Evolutionary conservation across 192 early-diverging fungal genomes (phyloP).

Genomic region (Powellomyces hirtus): DNA sequence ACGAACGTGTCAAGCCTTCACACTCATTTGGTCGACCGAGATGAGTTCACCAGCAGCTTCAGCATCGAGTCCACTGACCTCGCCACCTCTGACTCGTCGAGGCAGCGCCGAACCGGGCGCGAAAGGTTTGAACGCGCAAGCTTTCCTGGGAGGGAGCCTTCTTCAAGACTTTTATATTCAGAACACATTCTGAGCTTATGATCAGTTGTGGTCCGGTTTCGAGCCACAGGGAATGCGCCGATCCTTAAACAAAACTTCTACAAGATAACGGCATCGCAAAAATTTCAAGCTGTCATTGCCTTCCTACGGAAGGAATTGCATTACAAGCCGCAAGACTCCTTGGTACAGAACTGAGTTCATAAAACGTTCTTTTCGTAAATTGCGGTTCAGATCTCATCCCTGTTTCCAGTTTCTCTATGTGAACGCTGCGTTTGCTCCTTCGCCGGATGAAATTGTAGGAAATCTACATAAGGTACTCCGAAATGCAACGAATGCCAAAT

Average conservation of each 20-base stretch:
- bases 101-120: no score
- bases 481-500: neutral
- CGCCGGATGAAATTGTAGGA: constrained; percentile 84
- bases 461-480: constrained; percentile 71
- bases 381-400: neutral
- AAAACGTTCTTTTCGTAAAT: neutral
- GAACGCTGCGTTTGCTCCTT: constrained; percentile 90
- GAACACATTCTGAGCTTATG: no score
- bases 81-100: no score
- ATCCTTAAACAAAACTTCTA: constrained; percentile 85
- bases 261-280: constrained; percentile 79
- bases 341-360: no score
- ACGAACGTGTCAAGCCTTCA: no score
- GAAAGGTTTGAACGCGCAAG: no score
- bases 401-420: constrained; percentile 79
- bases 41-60: no score
- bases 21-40: no score
- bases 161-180: no score
- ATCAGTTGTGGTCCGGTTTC: constrained; percentile 83
- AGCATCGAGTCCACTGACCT: no score
- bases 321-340: constrained; percentile 68
- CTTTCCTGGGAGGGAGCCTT: no score
- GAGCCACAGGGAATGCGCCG: constrained; percentile 83
- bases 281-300: constrained; percentile 79
- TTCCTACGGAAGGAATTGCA: constrained; percentile 82